These are phyloP conservation scores for Cutaneotrichosporon curvatum DNA, from an alignment of 1,284 basidiomycete species.

Conservation along the genomic window DNA sequence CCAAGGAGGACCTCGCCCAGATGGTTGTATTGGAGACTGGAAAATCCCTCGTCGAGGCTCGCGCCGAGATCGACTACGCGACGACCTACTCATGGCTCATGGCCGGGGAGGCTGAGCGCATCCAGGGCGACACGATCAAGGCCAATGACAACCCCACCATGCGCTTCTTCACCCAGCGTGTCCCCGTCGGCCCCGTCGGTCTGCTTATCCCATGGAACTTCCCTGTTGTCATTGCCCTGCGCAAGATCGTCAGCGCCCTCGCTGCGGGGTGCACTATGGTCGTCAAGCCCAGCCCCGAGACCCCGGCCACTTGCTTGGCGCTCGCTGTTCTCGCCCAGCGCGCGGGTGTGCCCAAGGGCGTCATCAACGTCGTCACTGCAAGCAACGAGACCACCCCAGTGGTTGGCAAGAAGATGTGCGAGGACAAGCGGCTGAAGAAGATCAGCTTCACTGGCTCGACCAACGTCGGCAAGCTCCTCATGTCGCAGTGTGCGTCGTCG, in stretches of 20 bases:
- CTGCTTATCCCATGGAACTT: slow-evolving; percentile 58
- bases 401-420: slow-evolving; percentile 25
- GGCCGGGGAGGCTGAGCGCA: slow-evolving; percentile 66
- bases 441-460: slow-evolving; percentile 85
- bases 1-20: slow-evolving; percentile 22
- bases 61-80: slow-evolving; percentile 63
- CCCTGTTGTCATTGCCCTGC: slow-evolving; percentile 69
- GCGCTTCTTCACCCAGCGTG: slow-evolving; percentile 20
- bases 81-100: slow-evolving; percentile 20
- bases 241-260: slow-evolving; percentile 76
- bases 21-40: slow-evolving; percentile 60
- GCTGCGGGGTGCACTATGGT: slow-evolving; percentile 51
- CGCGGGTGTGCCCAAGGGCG: slow-evolving; percentile 74
- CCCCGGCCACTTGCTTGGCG: slow-evolving; percentile 76
- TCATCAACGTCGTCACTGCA: slow-evolving; percentile 75
- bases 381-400: slow-evolving; percentile 51
- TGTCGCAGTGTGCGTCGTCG: slow-evolving; percentile 33
- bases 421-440: slow-evolving; percentile 50
- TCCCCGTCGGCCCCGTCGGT: slow-evolving; percentile 61
- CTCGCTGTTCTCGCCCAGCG: slow-evolving; percentile 30
- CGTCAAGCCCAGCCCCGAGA: slow-evolving; percentile 71
- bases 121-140: slow-evolving; percentile 55
- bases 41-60: slow-evolving; percentile 70
- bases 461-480: slow-evolving; percentile 34
- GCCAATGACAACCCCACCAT: slow-evolving; percentile 15